Conservation (phyloP, 1,284 basidiomycete genomes). For the Spongiforma sp. region DNA sequence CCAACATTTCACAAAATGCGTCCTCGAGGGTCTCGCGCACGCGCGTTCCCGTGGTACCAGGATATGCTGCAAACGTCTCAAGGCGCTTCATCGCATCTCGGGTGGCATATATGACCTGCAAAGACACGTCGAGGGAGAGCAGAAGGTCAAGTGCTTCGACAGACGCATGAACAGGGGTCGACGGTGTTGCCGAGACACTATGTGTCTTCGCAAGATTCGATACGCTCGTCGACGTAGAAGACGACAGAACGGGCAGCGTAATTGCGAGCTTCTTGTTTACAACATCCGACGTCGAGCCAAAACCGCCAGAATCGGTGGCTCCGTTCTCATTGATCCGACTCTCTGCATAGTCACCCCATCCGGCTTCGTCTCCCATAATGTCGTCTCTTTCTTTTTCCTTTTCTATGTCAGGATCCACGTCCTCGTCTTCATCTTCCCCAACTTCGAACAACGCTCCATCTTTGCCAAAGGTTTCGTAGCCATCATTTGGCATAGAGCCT, state of each 20-base stretch:
- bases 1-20: constrained; percentile 85
- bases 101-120: constrained; percentile 92
- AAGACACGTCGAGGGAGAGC: constrained; percentile 88
- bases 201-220: background rate
- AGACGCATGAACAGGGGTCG: background rate
- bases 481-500: background rate
- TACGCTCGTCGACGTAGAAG: constrained; percentile 3
- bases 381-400: constrained; percentile 6
- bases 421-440: constrained; percentile 54
- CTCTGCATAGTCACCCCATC: constrained; percentile 28
- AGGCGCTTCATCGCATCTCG: constrained; percentile 91
- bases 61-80: constrained; percentile 89
- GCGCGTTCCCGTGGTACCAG: constrained; percentile 79
- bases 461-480: constrained; percentile 43
- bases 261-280: background rate
- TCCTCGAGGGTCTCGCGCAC: constrained; percentile 93
- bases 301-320: background rate
- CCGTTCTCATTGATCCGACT: constrained; percentile 4
- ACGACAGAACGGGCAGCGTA: constrained; percentile 1
- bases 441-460: constrained; percentile 66
- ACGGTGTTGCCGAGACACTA: background rate
- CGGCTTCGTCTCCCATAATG: constrained; percentile 33
- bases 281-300: constrained; percentile 2
- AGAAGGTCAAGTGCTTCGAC: constrained; percentile 74
- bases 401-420: constrained; percentile 25